Evolutionary conservation across 352 stramenopile genomes (phyloP).

Genomic region (Detonula confervacea): DNA sequence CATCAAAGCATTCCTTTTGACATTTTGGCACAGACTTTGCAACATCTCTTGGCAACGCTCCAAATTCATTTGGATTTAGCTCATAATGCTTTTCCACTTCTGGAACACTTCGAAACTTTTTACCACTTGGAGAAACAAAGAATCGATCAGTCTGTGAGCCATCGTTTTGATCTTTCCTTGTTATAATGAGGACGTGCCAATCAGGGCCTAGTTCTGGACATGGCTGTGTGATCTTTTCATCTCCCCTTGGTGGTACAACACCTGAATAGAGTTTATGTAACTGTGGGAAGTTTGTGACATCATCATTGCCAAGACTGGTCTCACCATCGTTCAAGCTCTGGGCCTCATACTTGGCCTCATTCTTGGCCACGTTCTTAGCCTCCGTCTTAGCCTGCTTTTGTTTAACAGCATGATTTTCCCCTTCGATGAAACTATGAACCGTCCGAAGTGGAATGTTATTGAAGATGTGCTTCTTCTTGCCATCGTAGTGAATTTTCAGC

Average conservation of each 20-base stretch:
- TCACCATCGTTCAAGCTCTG: conserved; percentile 3
- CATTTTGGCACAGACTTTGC: background rate
- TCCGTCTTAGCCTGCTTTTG: background rate
- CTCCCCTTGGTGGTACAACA: conserved; percentile 6
- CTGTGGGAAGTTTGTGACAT: conserved; percentile 8
- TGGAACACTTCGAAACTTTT: conserved; percentile 18
- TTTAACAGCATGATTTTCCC: conserved; percentile 27
- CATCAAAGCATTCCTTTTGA: conserved; percentile 7
- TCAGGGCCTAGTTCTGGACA: conserved; percentile 27
- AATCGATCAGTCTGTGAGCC: conserved; percentile 21
- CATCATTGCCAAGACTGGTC: background rate
- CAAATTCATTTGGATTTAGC: conserved; percentile 30
- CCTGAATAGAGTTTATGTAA: conserved; percentile 15
- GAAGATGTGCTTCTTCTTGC: conserved; percentile 62
- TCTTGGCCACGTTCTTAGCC: background rate
- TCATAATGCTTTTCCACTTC: conserved; percentile 23
- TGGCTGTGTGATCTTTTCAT: conserved; percentile 13
- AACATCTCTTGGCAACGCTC: background rate
- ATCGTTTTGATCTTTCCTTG: conserved; percentile 17
- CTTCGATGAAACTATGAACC: conserved; percentile 51
- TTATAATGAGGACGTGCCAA: conserved; percentile 23
- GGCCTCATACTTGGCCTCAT: background rate
- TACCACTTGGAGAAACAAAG: conserved; percentile 32
- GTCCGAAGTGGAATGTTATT: conserved; percentile 47
- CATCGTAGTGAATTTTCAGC: conserved; percentile 65